Evolutionary conservation across 129 eudicot species (phyloP).

Genomic region (Saussurea involucrata): DNA sequence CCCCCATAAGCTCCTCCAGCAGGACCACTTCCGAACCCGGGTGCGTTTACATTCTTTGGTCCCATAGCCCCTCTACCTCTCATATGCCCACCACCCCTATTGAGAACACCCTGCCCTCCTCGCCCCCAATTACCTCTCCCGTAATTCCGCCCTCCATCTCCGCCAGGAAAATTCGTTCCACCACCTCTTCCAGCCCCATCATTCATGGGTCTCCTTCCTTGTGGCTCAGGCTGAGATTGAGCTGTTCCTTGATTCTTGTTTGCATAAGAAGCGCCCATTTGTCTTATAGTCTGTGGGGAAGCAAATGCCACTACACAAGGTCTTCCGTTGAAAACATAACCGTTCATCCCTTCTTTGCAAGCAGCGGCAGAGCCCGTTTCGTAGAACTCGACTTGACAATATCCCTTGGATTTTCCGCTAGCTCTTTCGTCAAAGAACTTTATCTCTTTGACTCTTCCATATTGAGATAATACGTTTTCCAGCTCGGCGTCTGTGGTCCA

Average conservation of each 20-base stretch:
- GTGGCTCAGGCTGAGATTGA: constrained; percentile 70
- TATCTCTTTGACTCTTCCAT: constrained; percentile 88
- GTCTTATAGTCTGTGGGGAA: constrained; percentile 76
- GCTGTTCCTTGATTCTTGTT: constrained; percentile 66
- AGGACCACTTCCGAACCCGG: constrained; percentile 54
- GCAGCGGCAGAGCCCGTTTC: constrained; percentile 70
- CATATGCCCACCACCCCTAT: constrained; percentile 61
- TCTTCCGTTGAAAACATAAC: constrained; percentile 77
- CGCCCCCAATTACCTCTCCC: constrained; percentile 92
- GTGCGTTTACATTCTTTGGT: constrained; percentile 53
- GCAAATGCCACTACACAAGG: constrained; percentile 96
- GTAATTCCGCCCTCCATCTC: constrained; percentile 72
- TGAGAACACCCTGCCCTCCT: constrained; percentile 50
- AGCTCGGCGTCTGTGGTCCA: constrained; percentile 99
- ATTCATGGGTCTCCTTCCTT: constrained; percentile 61
- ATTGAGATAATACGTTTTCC: constrained; percentile 73
- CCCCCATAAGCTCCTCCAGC: constrained; percentile 62
- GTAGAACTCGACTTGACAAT: constrained; percentile 91
- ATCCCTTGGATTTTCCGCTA: constrained; percentile 95
- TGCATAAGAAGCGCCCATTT: constrained; percentile 74
- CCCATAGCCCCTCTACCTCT: constrained; percentile 80
- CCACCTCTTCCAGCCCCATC: constrained; percentile 81
- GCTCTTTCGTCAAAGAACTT: constrained; percentile 95
- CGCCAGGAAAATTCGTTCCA: constrained; percentile 53
- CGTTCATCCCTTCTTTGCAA: constrained; percentile 93